Evolutionary conservation across 306 rosid genomes (phyloP).

Genomic region (Quercus mongolica): DNA sequence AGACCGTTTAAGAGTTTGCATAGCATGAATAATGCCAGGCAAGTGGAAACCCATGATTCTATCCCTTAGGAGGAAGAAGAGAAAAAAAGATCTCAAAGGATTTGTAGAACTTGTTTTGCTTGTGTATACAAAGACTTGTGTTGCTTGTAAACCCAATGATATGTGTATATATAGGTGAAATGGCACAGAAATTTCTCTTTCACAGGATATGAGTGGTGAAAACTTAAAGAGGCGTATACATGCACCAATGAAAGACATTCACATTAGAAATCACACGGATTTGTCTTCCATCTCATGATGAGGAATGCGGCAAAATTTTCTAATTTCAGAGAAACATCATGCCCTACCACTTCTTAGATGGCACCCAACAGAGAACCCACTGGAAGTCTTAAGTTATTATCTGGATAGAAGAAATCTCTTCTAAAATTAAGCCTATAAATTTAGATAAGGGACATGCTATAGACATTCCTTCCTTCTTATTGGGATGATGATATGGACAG

Average conservation of each 20-base stretch:
- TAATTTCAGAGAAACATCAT: not conserved
- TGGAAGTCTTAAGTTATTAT: not conserved
- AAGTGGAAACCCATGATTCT: conserved; percentile 27
- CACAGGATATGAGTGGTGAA: conserved; percentile 5
- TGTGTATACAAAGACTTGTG: not conserved
- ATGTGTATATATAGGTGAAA: conserved; percentile 29
- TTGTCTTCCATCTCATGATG: conserved; percentile 12
- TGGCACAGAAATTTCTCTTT: not conserved
- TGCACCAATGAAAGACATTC: conserved; percentile 10
- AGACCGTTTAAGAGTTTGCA: not conserved
- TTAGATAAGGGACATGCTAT: not conserved
- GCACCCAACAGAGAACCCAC: not conserved
- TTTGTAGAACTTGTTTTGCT: not conserved
- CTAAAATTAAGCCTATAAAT: not conserved
- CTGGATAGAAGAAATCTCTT: not conserved
- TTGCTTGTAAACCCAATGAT: conserved; percentile 1
- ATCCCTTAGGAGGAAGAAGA: not conserved
- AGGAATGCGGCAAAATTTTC: not conserved
- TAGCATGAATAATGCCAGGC: not conserved
- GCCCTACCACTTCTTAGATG: conserved; percentile 5
- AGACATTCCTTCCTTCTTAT: not conserved
- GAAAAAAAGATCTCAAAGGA: not conserved
- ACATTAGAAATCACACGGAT: conserved; percentile 29
- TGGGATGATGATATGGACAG: too few relatives aligned
- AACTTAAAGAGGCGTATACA: not conserved